Percentiles rank a stretch among this genome's conserved stretches.
Evolutionary conservation across 805 yeast species (phyloP).

Genomic region (Barnettozyma vustinii): DNA sequence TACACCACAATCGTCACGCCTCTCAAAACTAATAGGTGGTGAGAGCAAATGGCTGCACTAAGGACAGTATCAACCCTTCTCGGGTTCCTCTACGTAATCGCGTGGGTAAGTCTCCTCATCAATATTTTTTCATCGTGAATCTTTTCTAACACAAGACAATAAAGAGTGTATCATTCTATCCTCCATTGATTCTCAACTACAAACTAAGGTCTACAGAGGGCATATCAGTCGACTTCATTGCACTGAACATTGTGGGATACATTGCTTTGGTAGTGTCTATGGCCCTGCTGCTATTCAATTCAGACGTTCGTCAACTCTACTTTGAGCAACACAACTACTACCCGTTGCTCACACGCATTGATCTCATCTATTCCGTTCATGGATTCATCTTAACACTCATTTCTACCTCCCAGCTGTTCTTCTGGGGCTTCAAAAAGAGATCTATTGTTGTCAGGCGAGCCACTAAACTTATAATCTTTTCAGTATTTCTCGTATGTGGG

Average conservation of each 20-base stretch:
- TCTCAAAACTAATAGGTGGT: not conserved
- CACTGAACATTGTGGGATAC: slow-evolving; percentile 44
- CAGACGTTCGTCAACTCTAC: slow-evolving; percentile 29
- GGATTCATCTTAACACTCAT: slow-evolving; percentile 39
- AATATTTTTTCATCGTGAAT: not conserved
- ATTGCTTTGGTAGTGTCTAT: slow-evolving; percentile 38
- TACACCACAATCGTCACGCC: not conserved
- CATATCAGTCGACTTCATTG: slow-evolving; percentile 42
- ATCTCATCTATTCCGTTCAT: slow-evolving; percentile 42
- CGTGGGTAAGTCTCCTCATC: slow-evolving; percentile 30
- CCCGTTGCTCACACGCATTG: slow-evolving; percentile 41
- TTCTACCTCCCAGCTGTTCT: slow-evolving; percentile 34
- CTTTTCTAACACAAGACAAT: slow-evolving; percentile 1
- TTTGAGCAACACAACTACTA: slow-evolving; percentile 25
- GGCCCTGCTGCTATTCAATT: slow-evolving; percentile 35
- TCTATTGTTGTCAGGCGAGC: slow-evolving; percentile 10
- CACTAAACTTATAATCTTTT: slow-evolving; percentile 18
- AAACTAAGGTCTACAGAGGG: slow-evolving; percentile 40
- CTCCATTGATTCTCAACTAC: slow-evolving; percentile 39
- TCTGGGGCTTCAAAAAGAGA: slow-evolving; percentile 25
- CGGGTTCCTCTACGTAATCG: slow-evolving; percentile 34
- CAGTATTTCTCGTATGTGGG: slow-evolving; percentile 1
- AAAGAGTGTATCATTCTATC: slow-evolving; percentile 45
- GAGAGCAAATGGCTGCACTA: slow-evolving; percentile 6
- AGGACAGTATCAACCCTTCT: slow-evolving; percentile 19